A percentile compares a stretch with the other conserved stretches of the same genome.
These are phyloP conservation scores for Fragilaria radians DNA, from an alignment of 108 stramenopile genomes.

Conservation along the genomic window DNA sequence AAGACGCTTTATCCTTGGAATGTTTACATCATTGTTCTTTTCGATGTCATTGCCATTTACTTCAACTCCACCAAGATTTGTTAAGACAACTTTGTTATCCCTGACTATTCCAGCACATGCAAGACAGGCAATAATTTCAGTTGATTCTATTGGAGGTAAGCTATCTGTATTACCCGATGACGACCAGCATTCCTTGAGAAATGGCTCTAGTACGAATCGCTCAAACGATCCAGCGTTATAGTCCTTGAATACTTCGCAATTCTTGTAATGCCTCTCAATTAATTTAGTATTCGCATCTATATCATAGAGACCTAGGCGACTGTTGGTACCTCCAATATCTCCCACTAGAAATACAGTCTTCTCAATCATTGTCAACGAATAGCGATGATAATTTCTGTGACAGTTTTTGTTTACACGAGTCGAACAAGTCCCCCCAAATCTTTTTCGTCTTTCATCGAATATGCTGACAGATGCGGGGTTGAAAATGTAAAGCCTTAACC, in stretches of 20 bases:
- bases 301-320: constrained; percentile 65
- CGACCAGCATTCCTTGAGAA: constrained; percentile 55
- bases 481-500: too few relatives aligned
- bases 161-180: neutral
- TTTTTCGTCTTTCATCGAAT: too few relatives aligned
- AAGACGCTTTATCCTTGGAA: constrained; percentile 42
- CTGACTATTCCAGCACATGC: constrained; percentile 92
- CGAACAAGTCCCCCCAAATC: too few relatives aligned
- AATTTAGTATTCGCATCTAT: too few relatives aligned
- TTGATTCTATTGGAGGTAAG: constrained; percentile 13
- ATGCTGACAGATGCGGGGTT: too few relatives aligned
- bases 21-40: constrained; percentile 14
- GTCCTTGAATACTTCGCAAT: too few relatives aligned
- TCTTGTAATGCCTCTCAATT: too few relatives aligned
- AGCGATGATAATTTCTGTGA: too few relatives aligned
- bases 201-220: constrained; percentile 53
- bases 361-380: too few relatives aligned
- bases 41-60: constrained; percentile 71
- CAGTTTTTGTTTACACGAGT: too few relatives aligned
- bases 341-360: too few relatives aligned
- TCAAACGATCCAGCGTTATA: constrained; percentile 40
- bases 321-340: constrained; percentile 92
- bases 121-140: constrained; percentile 68
- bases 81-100: constrained; percentile 72
- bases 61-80: constrained; percentile 59